These are phyloP conservation scores for Panicum virgatum DNA, from an alignment of 202 grass and related monocot genomes.

Conservation along the genomic window DNA sequence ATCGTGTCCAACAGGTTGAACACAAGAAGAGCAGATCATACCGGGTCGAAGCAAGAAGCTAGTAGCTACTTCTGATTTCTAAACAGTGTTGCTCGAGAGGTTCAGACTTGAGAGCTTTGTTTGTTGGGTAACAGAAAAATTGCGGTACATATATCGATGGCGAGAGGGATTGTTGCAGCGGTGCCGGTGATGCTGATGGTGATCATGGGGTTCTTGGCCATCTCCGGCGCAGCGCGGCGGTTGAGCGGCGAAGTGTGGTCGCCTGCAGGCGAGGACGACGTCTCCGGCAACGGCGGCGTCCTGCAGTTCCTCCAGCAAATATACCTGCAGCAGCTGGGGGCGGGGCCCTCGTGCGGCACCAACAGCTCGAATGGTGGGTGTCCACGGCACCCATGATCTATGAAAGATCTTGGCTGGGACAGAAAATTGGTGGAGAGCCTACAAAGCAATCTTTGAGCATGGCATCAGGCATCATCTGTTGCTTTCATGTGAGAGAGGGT, in stretches of 20 bases:
- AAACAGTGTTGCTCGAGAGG: not conserved
- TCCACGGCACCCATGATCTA: constrained; percentile 25
- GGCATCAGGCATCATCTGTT: not conserved
- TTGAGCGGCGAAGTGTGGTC: not conserved
- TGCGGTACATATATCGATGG: not conserved
- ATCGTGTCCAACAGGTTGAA: not conserved
- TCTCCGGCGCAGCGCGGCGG: not conserved
- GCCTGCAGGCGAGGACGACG: not conserved
- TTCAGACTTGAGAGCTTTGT: not conserved
- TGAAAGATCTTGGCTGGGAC: not conserved
- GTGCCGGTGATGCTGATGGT: constrained; percentile 14
- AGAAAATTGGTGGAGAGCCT: not conserved
- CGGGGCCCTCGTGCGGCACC: constrained; percentile 48
- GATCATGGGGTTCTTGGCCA: not conserved
- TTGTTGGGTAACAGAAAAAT: not conserved
- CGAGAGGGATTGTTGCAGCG: not conserved
- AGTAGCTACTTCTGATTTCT: not conserved
- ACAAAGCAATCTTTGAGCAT: not conserved
- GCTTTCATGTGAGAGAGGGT: not conserved
- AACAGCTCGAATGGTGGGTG: constrained; percentile 50
- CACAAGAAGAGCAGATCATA: not conserved
- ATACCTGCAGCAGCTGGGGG: constrained; percentile 41
- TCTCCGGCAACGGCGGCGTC: not conserved
- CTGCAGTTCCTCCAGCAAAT: constrained; percentile 34
- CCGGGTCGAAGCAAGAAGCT: not conserved